These are phyloP conservation scores for Vicia villosa DNA, from an alignment of 306 rosid species.

Conservation along the genomic window DNA sequence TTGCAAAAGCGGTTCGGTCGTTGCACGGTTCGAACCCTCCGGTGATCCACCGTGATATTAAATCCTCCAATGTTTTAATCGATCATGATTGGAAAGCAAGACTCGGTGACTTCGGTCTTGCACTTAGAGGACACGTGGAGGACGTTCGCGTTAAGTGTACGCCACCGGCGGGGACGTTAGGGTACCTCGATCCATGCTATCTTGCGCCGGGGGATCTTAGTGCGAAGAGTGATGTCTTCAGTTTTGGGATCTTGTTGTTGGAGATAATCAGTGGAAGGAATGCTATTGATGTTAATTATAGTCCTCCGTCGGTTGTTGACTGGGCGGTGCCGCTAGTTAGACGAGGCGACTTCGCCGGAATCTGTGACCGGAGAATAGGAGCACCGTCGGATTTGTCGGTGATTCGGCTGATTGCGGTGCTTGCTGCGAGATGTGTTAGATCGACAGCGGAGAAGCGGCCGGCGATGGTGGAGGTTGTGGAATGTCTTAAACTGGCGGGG, in stretches of 20 bases:
- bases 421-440: slow-evolving; percentile 77
- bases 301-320: slow-evolving; percentile 88
- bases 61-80: slow-evolving; percentile 77
- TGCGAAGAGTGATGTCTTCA: slow-evolving; percentile 88
- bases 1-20: slow-evolving; percentile 66
- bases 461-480: slow-evolving; percentile 74
- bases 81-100: slow-evolving; percentile 63
- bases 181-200: slow-evolving; percentile 86
- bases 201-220: slow-evolving; percentile 86
- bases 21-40: slow-evolving; percentile 80
- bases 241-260: slow-evolving; percentile 78
- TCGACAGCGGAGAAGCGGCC: slow-evolving; percentile 75
- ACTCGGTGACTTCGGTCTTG: slow-evolving; percentile 84
- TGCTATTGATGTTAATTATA: slow-evolving; percentile 79
- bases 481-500: slow-evolving; percentile 43
- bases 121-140: slow-evolving; percentile 83
- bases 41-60: slow-evolving; percentile 84
- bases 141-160: slow-evolving; percentile 81
- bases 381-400: slow-evolving; percentile 44
- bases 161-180: slow-evolving; percentile 94
- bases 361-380: slow-evolving; percentile 64
- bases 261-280: slow-evolving; percentile 83
- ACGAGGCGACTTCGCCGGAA: slow-evolving; percentile 45
- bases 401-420: slow-evolving; percentile 51
- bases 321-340: slow-evolving; percentile 83